phyloP scores from a whole-genome alignment of 257 asterid genomes.

The Salvia miltiorrhiza region DNA sequence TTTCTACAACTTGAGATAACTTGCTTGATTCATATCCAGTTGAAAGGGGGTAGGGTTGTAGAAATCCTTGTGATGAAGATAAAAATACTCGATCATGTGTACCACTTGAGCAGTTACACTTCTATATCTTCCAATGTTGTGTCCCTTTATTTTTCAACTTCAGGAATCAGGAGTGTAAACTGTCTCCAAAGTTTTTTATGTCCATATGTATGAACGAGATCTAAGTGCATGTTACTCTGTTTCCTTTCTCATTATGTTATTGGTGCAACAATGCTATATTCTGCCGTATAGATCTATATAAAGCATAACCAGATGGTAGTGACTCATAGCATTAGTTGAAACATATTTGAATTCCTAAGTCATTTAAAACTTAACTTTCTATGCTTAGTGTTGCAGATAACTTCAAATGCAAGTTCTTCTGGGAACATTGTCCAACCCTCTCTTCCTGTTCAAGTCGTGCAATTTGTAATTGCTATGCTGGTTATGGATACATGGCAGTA shows the following conservation, averaged over 20 bases:
- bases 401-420: constrained; percentile 45
- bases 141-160: not conserved
- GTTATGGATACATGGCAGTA: constrained; percentile 97
- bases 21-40: too few species aligned
- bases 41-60: too few species aligned
- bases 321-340: not conserved
- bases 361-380: constrained; percentile 20
- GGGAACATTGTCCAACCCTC: constrained; percentile 52
- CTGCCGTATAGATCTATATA: not conserved
- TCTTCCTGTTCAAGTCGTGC: constrained; percentile 45
- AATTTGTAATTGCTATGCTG: constrained; percentile 70
- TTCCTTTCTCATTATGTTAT: not conserved
- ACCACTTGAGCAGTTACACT: not conserved
- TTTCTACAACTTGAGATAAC: too few species aligned
- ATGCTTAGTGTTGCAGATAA: constrained; percentile 53
- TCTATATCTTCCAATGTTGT: not conserved
- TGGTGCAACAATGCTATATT: not conserved
- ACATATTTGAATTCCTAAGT: not conserved
- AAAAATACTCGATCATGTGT: too few species aligned
- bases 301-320: not conserved
- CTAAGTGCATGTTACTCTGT: not conserved
- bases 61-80: too few species aligned
- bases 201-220: not conserved
- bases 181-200: not conserved
- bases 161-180: not conserved